These are phyloP conservation scores for Clitopilus passeckerianus DNA, from an alignment of 768 basidiomycete species.

Conservation along the genomic window DNA sequence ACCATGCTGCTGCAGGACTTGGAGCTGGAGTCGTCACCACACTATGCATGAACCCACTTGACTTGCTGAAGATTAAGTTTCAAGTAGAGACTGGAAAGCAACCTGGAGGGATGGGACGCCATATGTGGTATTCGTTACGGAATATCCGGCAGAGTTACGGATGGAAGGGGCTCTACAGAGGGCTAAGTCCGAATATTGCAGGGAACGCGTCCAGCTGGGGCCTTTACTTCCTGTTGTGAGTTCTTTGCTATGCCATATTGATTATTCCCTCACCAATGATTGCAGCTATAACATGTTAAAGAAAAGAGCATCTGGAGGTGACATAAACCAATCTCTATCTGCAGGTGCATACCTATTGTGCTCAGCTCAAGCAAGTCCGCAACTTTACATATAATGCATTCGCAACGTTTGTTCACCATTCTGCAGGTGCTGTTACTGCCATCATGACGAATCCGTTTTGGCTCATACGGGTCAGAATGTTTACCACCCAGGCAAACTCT, in stretches of 20 bases:
- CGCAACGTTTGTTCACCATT: conserved; percentile 5
- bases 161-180: conserved; percentile 85
- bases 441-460: conserved; percentile 96
- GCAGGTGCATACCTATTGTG: conserved; percentile 80
- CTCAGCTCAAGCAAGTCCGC: conserved; percentile 95
- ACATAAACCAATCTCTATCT: conserved; percentile 62
- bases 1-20: conserved; percentile 93
- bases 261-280: conserved; percentile 1
- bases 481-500: conserved; percentile 67
- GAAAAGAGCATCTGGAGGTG: conserved; percentile 65
- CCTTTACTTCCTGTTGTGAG: conserved; percentile 95
- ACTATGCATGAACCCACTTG: conserved; percentile 95
- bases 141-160: conserved; percentile 75
- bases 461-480: conserved; percentile 97
- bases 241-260: conserved; percentile 12
- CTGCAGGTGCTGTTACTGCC: conserved; percentile 84
- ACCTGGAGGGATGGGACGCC: conserved; percentile 56
- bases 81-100: conserved; percentile 77
- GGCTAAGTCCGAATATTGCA: conserved; percentile 84
- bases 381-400: conserved; percentile 10
- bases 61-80: conserved; percentile 90
- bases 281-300: conserved; percentile 91
- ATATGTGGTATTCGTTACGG: conserved; percentile 72
- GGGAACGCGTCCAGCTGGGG: conserved; percentile 98
- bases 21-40: conserved; percentile 91